Base-by-base conservation (phyloP, 2,329 filamentous ascomycete genomes). In the Zopfia rhizophila region DNA sequence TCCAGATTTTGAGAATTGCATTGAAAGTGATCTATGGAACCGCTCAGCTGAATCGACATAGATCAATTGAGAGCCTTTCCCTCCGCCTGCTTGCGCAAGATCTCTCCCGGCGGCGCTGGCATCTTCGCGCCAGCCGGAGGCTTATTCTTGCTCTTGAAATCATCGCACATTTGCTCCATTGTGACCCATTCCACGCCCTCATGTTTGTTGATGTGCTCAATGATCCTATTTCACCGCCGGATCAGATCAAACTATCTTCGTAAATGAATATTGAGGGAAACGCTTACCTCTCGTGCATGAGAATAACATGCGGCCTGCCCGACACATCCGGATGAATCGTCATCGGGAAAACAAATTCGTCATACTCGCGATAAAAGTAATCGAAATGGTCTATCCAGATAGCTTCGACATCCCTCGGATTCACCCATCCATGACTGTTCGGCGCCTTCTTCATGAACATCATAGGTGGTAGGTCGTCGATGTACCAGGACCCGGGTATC, bases 311-410 rank as follows among this genome's bases (percentile, higher is more conserved):
- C 0, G 88, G 88, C 13, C 86, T 78, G 0, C 88, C 88, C 21
- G 52, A 59, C 5, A 70, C 68, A 58, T 91, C 88, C 0, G 88
- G 88, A 66, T 91, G 88, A 24, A 90, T 86, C 0, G 88, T 91
- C 69, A 91, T 87, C 0, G 88, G 87, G 58, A 91, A 90, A 39
- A 90, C 81, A 51, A 90, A 90, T 56, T 89, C 85, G 56, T 91
- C 87, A 52, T 89, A 87, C 67, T 91, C 86, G 19, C 87, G 77
- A 65, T 91, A 91, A 60, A 88, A 90, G 69, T 90, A 90, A 57
- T 86, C 80, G 48, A 88, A 88, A 53, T 87, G 83, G 48, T 87
- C 83, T 56, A 79, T 73, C 84, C 84, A 87, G 23, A 87, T 78
- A 23, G 85, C 82, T 58, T 88, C 83, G 1, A 87, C 78, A 49